Percentiles rank a stretch among this genome's conserved stretches.
Conservation (phyloP, 495 filamentous ascomycete species). For the Neurospora cerealis region DNA sequence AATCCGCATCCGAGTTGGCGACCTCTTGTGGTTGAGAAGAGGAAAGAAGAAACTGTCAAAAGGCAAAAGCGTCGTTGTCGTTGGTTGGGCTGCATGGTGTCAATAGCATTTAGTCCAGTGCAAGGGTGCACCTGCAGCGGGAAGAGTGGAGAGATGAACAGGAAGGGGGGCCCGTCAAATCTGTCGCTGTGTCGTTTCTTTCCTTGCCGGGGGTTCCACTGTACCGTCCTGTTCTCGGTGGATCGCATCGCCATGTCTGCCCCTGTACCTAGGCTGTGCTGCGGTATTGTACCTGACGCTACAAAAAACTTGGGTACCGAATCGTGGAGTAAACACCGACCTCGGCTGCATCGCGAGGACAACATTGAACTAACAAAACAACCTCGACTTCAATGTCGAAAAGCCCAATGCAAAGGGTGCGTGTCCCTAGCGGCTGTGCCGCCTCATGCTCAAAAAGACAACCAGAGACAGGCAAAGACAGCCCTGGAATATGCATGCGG, state of each 20-base stretch:
- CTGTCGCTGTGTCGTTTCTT: too few relatives aligned
- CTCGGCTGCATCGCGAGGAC: not conserved
- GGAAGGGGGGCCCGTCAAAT: not conserved
- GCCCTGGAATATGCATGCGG: conserved; percentile 23
- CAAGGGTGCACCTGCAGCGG: not conserved
- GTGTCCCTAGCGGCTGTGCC: conserved; percentile 20
- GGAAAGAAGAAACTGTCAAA: not conserved
- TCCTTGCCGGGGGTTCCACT: not conserved
- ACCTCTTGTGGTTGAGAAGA: not conserved
- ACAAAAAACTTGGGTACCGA: not conserved
- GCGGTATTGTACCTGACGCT: conserved; percentile 2
- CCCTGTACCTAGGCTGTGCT: not conserved
- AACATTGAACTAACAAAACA: not conserved
- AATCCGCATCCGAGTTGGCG: not conserved
- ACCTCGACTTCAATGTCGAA: not conserved
- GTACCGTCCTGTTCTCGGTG: not conserved
- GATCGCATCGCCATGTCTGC: not conserved
- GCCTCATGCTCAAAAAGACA: conserved; percentile 13
- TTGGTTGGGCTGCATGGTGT: not conserved
- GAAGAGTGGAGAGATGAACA: not conserved
- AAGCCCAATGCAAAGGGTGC: conserved; percentile 2
- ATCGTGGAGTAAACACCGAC: not conserved
- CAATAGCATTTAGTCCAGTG: not conserved
- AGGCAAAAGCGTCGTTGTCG: not conserved
- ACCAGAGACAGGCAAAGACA: conserved; percentile 2